These are phyloP conservation scores for Ascochyta rabiei DNA, from an alignment of 2,329 filamentous ascomycete species.

Conservation along the genomic window DNA sequence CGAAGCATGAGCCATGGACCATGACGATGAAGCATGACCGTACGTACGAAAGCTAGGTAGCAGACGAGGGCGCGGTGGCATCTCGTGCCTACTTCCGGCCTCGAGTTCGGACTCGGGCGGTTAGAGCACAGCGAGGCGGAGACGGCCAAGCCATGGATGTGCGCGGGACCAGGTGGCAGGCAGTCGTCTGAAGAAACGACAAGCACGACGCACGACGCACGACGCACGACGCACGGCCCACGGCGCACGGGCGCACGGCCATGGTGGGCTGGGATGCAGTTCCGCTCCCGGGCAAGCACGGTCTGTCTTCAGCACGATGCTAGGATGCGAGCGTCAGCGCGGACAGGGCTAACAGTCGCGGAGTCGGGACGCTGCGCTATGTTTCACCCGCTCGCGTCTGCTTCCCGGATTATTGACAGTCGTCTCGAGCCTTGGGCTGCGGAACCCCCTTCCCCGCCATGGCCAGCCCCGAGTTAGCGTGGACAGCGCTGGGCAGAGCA, in stretches of 20 bases:
- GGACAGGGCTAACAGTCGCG: constrained; percentile 32
- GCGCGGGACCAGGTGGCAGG: constrained; percentile 22
- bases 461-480: neutral
- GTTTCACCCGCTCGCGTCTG: constrained; percentile 39
- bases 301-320: constrained; percentile 17
- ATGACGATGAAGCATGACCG: too few relatives aligned
- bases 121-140: constrained; percentile 25
- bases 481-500: constrained; percentile 1
- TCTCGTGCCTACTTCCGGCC: constrained; percentile 18
- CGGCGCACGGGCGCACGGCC: too few relatives aligned
- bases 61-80: constrained; percentile 5
- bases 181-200: constrained; percentile 7
- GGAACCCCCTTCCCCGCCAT: constrained; percentile 17
- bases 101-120: constrained; percentile 21
- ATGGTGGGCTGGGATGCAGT: constrained; percentile 32
- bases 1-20: too few relatives aligned
- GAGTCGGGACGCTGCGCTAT: constrained; percentile 44
- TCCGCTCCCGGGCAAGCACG: constrained; percentile 25
- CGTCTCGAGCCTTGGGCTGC: constrained; percentile 2
- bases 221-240: too few relatives aligned
- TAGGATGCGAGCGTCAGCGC: constrained; percentile 18
- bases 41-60: too few relatives aligned
- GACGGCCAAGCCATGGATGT: constrained; percentile 21
- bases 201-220: too few relatives aligned
- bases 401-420: constrained; percentile 17